phyloP scores from a whole-genome alignment of 176 grass and related monocot genomes.

The Dactylis glomerata region DNA sequence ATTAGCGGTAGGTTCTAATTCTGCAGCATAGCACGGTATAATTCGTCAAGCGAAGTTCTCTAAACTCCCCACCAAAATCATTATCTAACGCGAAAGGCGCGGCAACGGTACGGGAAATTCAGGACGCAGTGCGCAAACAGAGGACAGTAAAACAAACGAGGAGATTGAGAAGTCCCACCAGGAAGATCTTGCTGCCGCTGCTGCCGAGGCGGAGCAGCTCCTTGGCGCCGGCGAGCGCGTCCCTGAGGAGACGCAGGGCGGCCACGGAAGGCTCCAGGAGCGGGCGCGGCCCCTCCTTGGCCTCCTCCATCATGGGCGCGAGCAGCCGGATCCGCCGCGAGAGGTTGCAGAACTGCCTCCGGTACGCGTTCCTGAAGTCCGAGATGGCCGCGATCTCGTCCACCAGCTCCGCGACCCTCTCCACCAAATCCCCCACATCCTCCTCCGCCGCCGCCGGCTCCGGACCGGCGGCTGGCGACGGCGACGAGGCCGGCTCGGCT shows the following conservation, averaged over 20 bases:
- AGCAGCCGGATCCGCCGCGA: conserved; percentile 93
- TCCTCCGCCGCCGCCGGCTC: conserved; percentile 33
- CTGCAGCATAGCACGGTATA: background rate
- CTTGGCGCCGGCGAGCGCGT: conserved; percentile 51
- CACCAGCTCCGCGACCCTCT: conserved; percentile 44
- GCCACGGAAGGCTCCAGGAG: conserved; percentile 31
- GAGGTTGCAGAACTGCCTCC: conserved; percentile 77
- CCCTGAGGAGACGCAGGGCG: conserved; percentile 48
- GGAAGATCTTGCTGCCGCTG: conserved; percentile 91
- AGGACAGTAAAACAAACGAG: background rate
- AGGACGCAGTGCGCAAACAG: background rate
- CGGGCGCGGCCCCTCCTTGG: conserved; percentile 60
- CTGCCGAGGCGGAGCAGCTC: conserved; percentile 69
- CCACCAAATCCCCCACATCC: conserved; percentile 34
- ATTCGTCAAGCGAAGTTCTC: conserved; percentile 9
- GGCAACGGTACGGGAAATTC: background rate
- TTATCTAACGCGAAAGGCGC: background rate
- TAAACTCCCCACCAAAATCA: background rate
- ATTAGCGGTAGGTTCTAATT: background rate
- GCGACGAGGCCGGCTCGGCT: background rate
- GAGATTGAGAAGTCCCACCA: conserved; percentile 53
- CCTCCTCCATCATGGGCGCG: conserved; percentile 90
- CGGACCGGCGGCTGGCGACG: background rate
- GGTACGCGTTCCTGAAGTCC: conserved; percentile 82
- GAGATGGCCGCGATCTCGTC: conserved; percentile 66